phyloP scores from a whole-genome alignment of 495 filamentous ascomycete species.

The Podospora tetraspora region DNA sequence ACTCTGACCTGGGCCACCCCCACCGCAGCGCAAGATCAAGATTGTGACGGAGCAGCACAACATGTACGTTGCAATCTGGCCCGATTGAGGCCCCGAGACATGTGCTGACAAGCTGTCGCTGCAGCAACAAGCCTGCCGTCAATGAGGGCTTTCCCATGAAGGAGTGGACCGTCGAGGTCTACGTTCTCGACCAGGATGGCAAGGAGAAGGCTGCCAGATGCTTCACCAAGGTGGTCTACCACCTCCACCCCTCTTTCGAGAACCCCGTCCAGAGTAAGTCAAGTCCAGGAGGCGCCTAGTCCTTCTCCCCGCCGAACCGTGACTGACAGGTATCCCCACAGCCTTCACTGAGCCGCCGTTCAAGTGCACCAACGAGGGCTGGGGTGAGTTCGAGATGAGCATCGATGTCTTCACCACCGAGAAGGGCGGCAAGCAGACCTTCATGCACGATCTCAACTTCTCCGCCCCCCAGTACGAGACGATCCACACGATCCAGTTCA shows the following conservation, averaged over 20 bases:
- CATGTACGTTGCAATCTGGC: slow-evolving; percentile 57
- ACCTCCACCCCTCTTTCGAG: slow-evolving; percentile 88
- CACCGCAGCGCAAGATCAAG: slow-evolving; percentile 68
- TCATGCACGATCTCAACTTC: slow-evolving; percentile 93
- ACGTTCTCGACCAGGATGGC: slow-evolving; percentile 55
- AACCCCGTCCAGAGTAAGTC: slow-evolving; percentile 70
- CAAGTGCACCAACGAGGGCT: slow-evolving; percentile 85
- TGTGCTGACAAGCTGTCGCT: not conserved
- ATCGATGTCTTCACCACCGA: slow-evolving; percentile 77
- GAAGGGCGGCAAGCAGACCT: slow-evolving; percentile 73
- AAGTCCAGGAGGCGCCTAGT: not conserved
- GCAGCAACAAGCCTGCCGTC: slow-evolving; percentile 62
- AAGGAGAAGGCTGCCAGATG: slow-evolving; percentile 69
- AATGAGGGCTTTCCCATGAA: slow-evolving; percentile 90
- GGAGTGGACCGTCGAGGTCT: slow-evolving; percentile 61
- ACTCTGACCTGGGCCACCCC: slow-evolving; percentile 1
- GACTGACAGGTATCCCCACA: slow-evolving; percentile 30
- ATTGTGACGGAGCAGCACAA: slow-evolving; percentile 85
- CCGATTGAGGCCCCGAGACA: not conserved
- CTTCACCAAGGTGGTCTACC: slow-evolving; percentile 89
- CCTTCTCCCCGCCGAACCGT: not conserved
- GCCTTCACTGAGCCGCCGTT: slow-evolving; percentile 82
- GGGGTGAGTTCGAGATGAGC: slow-evolving; percentile 98
- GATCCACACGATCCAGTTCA: slow-evolving; percentile 77
- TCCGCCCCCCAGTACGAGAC: slow-evolving; percentile 72